Conservation (phyloP, 331 rosid species). For the Acacia pycnantha region DNA sequence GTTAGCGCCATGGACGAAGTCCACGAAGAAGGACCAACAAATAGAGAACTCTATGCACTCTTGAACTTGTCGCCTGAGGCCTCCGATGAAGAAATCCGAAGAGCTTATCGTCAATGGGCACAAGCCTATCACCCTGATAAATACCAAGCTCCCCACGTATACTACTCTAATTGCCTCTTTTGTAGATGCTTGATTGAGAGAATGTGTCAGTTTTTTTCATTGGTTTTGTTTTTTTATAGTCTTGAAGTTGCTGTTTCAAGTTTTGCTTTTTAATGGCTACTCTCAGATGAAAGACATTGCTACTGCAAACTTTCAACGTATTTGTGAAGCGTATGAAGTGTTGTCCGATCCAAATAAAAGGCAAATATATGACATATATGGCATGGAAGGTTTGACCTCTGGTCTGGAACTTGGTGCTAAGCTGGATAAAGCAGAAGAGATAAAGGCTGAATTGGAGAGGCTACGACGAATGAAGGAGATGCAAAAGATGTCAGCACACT, state of each 20-base stretch:
- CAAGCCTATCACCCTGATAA: conserved; percentile 94
- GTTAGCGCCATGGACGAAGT: conserved; percentile 52
- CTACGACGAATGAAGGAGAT: conserved; percentile 60
- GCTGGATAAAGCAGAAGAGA: conserved; percentile 71
- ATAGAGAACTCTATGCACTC: conserved; percentile 79
- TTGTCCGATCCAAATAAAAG: conserved; percentile 76
- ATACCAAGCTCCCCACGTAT: conserved; percentile 82
- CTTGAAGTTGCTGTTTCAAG: neutral
- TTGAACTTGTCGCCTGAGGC: conserved; percentile 87
- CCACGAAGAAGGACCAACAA: conserved; percentile 50
- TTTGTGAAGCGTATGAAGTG: conserved; percentile 89
- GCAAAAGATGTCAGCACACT: conserved; percentile 59
- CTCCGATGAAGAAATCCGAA: conserved; percentile 95
- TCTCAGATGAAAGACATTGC: conserved; percentile 86
- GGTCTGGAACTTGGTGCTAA: conserved; percentile 90
- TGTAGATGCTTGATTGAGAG: neutral
- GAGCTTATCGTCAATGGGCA: conserved; percentile 98
- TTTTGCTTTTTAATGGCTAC: neutral
- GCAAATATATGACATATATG: conserved; percentile 89
- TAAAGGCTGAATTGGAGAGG: conserved; percentile 80
- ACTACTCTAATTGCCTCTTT: neutral
- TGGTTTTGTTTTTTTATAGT: neutral
- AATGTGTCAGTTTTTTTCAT: neutral
- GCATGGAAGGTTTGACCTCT: conserved; percentile 85
- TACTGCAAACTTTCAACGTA: conserved; percentile 86